Conservation (phyloP, 768 basidiomycete genomes). For the Collybiopsis confluens region DNA sequence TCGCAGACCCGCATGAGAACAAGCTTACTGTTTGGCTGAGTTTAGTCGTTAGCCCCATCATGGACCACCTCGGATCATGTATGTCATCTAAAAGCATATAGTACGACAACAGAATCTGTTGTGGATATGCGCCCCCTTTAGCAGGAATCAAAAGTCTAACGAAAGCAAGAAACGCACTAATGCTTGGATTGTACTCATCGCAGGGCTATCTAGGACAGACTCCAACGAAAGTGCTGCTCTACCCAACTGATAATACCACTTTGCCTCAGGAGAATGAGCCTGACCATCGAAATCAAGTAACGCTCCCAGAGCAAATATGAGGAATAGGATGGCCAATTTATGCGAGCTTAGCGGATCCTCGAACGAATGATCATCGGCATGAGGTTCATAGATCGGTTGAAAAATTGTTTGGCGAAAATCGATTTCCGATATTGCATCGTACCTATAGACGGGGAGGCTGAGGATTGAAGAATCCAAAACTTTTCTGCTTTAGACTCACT, state of each 20-base stretch:
- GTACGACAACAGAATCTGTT: constrained; percentile 50
- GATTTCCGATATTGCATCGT: constrained; percentile 57
- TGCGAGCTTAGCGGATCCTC: constrained; percentile 43
- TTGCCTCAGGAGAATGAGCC: constrained; percentile 49
- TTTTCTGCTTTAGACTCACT: constrained; percentile 39
- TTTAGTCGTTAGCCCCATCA: constrained; percentile 72
- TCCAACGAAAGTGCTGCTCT: constrained; percentile 58
- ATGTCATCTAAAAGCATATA: constrained; percentile 42
- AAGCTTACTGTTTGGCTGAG: constrained; percentile 58
- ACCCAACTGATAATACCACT: constrained; percentile 56
- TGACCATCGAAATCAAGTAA: constrained; percentile 57
- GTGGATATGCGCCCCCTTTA: no score
- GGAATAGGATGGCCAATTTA: constrained; percentile 53
- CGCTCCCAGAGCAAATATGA: constrained; percentile 61
- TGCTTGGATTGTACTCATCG: constrained; percentile 60
- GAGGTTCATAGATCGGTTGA: constrained; percentile 47
- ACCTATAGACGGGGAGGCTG: constrained; percentile 34
- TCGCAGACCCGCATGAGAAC: background rate
- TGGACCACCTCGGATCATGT: constrained; percentile 59
- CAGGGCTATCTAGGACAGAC: constrained; percentile 60
- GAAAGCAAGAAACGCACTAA: constrained; percentile 34
- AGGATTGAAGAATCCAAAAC: constrained; percentile 1
- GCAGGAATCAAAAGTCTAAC: background rate
- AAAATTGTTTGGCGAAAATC: constrained; percentile 54
- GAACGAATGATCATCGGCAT: constrained; percentile 18